Conservation (phyloP, 2,329 filamentous ascomycete species). For the Alternaria longipes region DNA sequence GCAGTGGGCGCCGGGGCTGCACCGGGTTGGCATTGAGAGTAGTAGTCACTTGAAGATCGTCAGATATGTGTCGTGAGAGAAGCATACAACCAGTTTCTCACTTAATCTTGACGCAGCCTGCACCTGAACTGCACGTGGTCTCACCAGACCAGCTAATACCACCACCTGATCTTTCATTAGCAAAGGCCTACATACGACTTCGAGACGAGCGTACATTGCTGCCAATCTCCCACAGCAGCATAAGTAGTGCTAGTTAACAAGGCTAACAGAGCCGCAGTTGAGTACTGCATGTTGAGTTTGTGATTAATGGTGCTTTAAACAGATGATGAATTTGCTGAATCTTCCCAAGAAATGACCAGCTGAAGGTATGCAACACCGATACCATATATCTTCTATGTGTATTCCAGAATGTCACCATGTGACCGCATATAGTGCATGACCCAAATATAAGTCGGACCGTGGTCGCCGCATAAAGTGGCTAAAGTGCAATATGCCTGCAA, state of each 20-base stretch:
- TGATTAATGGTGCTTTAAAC: background rate
- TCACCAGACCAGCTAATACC: slow-evolving; percentile 40
- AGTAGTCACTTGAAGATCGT: slow-evolving; percentile 42
- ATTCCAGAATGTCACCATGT: slow-evolving; percentile 28
- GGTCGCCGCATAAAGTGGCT: slow-evolving; percentile 35
- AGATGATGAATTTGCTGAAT: background rate
- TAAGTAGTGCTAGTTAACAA: slow-evolving; percentile 35
- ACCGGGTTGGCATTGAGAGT: slow-evolving; percentile 55
- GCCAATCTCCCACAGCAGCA: slow-evolving; percentile 43
- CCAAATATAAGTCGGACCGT: slow-evolving; percentile 41
- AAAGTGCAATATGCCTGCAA: slow-evolving; percentile 22
- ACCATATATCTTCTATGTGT: slow-evolving; percentile 14
- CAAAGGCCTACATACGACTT: background rate
- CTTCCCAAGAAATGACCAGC: background rate
- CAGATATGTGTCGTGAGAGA: slow-evolving; percentile 2
- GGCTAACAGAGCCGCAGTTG: slow-evolving; percentile 27
- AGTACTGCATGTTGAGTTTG: slow-evolving; percentile 34
- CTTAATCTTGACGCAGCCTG: slow-evolving; percentile 47
- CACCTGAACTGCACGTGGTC: slow-evolving; percentile 33
- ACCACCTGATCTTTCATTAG: slow-evolving; percentile 34
- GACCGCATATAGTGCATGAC: slow-evolving; percentile 24
- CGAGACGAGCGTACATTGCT: slow-evolving; percentile 40
- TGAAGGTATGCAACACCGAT: background rate
- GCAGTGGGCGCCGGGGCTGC: slow-evolving; percentile 28
- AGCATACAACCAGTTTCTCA: slow-evolving; percentile 12